Percentiles rank a stretch among this genome's conserved stretches.
Evolutionary conservation across 306 rosid species (phyloP).

Genomic region (Ormosia semicastrata): DNA sequence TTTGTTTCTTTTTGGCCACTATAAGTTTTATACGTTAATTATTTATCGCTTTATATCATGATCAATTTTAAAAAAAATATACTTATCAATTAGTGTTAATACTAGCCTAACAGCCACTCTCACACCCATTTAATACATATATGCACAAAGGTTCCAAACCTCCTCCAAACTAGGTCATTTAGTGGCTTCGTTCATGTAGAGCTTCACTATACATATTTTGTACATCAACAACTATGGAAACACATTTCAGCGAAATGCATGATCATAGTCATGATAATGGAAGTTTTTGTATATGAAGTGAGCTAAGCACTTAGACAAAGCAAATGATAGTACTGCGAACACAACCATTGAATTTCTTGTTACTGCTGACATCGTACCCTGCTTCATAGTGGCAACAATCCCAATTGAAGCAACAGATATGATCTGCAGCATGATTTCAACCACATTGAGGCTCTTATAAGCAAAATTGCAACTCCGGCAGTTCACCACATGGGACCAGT

Average conservation of each 20-base stretch:
- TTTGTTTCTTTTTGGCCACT: no score
- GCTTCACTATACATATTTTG: conserved; percentile 13
- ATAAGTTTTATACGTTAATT: no score
- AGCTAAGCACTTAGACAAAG: conserved; percentile 72
- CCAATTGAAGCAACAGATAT: conserved; percentile 63
- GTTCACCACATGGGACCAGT: conserved; percentile 81
- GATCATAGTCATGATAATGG: conserved; percentile 79
- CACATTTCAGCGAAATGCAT: conserved; percentile 55
- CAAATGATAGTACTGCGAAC: conserved; percentile 61
- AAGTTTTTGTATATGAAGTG: conserved; percentile 75
- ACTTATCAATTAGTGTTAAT: no score
- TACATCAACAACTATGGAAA: background rate
- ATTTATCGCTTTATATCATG: no score
- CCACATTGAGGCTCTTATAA: conserved; percentile 62
- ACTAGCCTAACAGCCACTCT: no score
- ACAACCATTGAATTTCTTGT: conserved; percentile 53
- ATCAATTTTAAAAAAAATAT: no score
- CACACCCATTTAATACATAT: no score
- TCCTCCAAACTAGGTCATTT: background rate
- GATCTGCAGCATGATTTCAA: conserved; percentile 62
- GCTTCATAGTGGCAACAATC: conserved; percentile 63
- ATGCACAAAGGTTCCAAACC: background rate
- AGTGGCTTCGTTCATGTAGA: background rate
- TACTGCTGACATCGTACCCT: conserved; percentile 36
- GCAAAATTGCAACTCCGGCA: conserved; percentile 83